A percentile compares a stretch with the other conserved stretches of the same genome.
phyloP scores from a whole-genome alignment of 352 stramenopile genomes.

The Globisporangium camurandrum region DNA sequence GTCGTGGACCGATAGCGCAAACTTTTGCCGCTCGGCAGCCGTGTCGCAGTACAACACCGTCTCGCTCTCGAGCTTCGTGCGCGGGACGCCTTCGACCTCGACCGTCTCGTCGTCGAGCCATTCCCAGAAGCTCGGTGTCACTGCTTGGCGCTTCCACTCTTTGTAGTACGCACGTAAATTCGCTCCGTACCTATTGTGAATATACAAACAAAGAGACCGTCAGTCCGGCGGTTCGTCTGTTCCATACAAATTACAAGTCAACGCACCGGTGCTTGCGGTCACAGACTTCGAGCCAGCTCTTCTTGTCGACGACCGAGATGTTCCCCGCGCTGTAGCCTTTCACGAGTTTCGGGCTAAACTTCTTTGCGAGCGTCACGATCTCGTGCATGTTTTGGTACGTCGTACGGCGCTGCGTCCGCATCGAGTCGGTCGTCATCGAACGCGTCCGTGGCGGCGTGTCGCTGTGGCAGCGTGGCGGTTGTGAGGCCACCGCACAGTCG shows the following conservation, averaged over 20 bases:
- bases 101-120: slow-evolving; percentile 85
- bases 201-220: neutral
- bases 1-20: slow-evolving; percentile 72
- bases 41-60: slow-evolving; percentile 94
- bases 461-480: neutral
- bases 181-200: slow-evolving; percentile 88
- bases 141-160: slow-evolving; percentile 89
- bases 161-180: slow-evolving; percentile 96
- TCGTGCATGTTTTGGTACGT: slow-evolving; percentile 86
- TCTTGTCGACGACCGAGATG: slow-evolving; percentile 89
- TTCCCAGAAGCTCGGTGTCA: slow-evolving; percentile 81
- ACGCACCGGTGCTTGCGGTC: slow-evolving; percentile 79
- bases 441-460: neutral
- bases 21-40: slow-evolving; percentile 84
- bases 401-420: slow-evolving; percentile 68
- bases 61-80: slow-evolving; percentile 92
- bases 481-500: neutral
- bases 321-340: slow-evolving; percentile 86
- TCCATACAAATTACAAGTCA: neutral
- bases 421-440: slow-evolving; percentile 61
- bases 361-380: slow-evolving; percentile 84
- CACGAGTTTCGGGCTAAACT: slow-evolving; percentile 84
- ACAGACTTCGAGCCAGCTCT: slow-evolving; percentile 86
- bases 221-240: neutral
- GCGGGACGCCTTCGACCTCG: slow-evolving; percentile 81